These are phyloP conservation scores for Leccinum incarnatum DNA, from an alignment of 768 basidiomycete genomes.

Conservation along the genomic window DNA sequence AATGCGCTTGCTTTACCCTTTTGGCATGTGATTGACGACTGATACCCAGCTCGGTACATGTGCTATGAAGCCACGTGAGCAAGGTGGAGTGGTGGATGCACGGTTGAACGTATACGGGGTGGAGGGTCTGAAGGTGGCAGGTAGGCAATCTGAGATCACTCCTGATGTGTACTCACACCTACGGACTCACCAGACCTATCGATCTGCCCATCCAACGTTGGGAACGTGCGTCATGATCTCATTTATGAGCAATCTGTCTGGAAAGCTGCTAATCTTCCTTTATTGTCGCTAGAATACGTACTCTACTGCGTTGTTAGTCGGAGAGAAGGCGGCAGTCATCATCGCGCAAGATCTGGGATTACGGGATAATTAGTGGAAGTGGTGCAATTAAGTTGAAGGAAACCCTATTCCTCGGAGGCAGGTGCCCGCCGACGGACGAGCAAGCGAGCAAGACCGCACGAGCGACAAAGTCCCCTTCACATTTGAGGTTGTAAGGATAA, in stretches of 20 bases:
- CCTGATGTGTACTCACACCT: not conserved
- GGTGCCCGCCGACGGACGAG: too few species aligned
- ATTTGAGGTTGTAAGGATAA: too few species aligned
- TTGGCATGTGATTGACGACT: too few species aligned
- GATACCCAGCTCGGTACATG: constrained; percentile 15
- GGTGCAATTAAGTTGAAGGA: too few species aligned
- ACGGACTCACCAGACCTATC: constrained; percentile 33
- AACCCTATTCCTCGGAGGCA: too few species aligned
- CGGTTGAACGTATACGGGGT: constrained; percentile 17
- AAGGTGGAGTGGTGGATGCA: constrained; percentile 11
- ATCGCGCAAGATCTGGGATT: constrained; percentile 49
- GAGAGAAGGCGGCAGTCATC: constrained; percentile 61
- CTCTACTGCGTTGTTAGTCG: constrained; percentile 44
- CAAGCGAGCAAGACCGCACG: too few species aligned
- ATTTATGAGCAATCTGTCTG: too few species aligned
- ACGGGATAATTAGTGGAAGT: not conserved
- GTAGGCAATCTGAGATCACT: not conserved
- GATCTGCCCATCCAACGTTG: constrained; percentile 29
- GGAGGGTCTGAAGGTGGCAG: constrained; percentile 12
- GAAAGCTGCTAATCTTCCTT: not conserved
- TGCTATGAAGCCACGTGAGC: constrained; percentile 51
- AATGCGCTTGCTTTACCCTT: too few species aligned
- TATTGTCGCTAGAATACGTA: constrained; percentile 36
- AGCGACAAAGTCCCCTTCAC: too few species aligned
- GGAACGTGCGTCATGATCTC: constrained; percentile 14